Evolutionary conservation across 1,284 basidiomycete genomes (phyloP), one percentile per base, ranked within the genome.

Genomic region (Microbotryum lychnidis-dioicae): DNA sequence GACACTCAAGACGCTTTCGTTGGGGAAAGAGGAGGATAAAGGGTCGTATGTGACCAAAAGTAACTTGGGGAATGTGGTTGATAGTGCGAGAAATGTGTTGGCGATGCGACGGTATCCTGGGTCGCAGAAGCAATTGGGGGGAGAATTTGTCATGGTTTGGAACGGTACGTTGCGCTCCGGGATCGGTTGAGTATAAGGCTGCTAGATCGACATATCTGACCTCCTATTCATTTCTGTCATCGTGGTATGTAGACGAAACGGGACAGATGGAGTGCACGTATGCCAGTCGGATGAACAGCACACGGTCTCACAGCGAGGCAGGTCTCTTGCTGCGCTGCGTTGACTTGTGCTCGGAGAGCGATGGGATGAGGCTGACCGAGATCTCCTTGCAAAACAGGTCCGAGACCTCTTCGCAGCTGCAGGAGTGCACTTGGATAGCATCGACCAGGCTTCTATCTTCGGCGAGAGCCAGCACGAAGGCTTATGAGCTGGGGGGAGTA

Each of bases 211-310:
- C 27, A 27, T 27, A 27, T 27, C 27, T 27, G 27, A 27, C 27
- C 27, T 27, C 27, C 0, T 27, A 27, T 27, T 27, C 27, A 27
- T 27, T 6, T 27, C 27, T 27, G 27, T 27, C 31, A 31, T 10
- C 31, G 31, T 31, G 8, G 31, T 31, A 31, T 20, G 8, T 44
- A 42, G 45, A 47, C 7, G 54, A 55, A 20, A 60, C 58, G 46
- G 48, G 50, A 18, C 49, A 42, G 14, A 52, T 66, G 49, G 29
- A 45, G n/a, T 68, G 67, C 31, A 29, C 48, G 8, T 68, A 58
- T 53, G 64, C 62, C n/a, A 51, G 60, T 4, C 54, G 67, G 12
- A 68, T 68, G 67, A 50, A 57, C 31, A 66, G 54, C n/a, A 68
- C 67, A 2, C 56, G 67, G 0, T 50, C 50, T 18, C 67, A 68